phyloP scores from a whole-genome alignment of 2,329 filamentous ascomycete species.

The Fusarium sp. region DNA sequence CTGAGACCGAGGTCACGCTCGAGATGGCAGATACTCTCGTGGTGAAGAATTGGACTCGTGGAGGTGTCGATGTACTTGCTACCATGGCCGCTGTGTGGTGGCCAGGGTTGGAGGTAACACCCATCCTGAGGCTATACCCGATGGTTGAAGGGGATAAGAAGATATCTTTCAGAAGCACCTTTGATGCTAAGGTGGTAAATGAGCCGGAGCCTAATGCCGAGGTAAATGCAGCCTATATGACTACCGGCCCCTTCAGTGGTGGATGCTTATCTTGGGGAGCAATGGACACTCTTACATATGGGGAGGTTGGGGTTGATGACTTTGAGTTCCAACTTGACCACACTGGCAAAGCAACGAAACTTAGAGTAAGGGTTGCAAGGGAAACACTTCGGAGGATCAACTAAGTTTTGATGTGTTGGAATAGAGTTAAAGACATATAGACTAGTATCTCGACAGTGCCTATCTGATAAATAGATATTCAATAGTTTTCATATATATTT shows the following conservation, averaged over 20 bases:
- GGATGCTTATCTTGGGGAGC: neutral
- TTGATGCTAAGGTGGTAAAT: neutral
- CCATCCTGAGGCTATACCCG: neutral
- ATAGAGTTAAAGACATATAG: no score
- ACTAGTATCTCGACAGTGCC: no score
- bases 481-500: no score
- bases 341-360: neutral
- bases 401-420: neutral
- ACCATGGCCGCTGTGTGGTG: neutral
- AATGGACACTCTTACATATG: neutral
- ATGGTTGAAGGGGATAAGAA: neutral
- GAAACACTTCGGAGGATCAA: neutral
- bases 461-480: no score
- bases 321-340: constrained; percentile 13
- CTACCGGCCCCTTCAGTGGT: neutral
- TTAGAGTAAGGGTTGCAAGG: neutral
- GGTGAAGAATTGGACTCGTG: constrained; percentile 4
- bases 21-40: neutral
- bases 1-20: neutral
- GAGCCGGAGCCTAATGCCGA: neutral
- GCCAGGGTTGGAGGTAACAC: neutral
- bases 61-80: neutral
- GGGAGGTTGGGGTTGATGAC: constrained; percentile 7
- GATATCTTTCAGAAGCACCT: neutral
- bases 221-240: neutral